Evolutionary conservation across 306 rosid species (phyloP), one percentile per base, ranked within the genome.

Genomic region (Pyrus bretschneideri): DNA sequence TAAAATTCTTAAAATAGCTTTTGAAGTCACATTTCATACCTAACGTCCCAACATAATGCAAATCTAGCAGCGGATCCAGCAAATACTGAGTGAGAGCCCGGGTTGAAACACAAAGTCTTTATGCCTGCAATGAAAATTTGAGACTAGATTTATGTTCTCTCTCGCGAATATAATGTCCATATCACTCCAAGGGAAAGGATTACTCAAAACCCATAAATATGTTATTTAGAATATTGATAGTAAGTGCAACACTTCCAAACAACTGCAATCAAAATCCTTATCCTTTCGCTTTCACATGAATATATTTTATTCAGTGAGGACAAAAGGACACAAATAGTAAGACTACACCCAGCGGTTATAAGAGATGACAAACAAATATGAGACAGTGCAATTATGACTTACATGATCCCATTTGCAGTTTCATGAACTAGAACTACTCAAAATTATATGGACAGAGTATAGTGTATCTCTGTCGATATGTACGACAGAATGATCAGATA

Each of bases 21-120:
- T 76, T 54, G 63, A 55, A 76, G 69, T 44, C 15, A 46, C 11
- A 58, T 35, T 44, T 42, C 89, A 60, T 84, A 90, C 98, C 96
- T 84, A 25, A 86, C 83, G 81, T 93, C 97, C 97, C 93, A 93
- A 79, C 96, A 89, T 75, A 78, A 82, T 49, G 89, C 57, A 78
- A 69, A 80, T 51, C 98, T 97, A 85, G 83, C 72, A 44, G 88
- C 74, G 62, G 93, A 89, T 83, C 97, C 96, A 15, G 97, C 91
- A 42, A 93, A 91, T 64, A 93, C 73, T 54, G 81, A 85, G 65
- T 84, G 92, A 64, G 97, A 88, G 60, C 85, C 46, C 51, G 91
- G 81, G 38, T 89, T 87, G 79, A 80, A 81, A 80, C 91, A 91
- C 82, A 89, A 44, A 70, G 93, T 80, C 85, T 61, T 76, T 74